phyloP scores from a whole-genome alignment of 225 moss, liverwort and hornwort genomes.

The Pleurozium schreberi region DNA sequence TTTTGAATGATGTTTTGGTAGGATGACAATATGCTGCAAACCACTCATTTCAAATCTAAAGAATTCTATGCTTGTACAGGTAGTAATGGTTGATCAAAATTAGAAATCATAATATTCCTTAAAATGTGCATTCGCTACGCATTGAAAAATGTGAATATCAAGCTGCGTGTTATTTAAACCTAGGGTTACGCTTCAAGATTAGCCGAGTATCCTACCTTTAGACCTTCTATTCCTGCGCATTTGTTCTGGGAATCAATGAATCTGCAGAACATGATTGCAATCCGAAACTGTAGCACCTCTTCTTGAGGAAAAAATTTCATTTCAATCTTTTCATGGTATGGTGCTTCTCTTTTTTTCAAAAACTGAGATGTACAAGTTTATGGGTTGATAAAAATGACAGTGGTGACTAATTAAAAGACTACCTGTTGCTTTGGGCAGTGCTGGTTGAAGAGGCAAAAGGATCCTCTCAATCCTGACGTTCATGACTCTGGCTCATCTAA shows the following conservation, averaged over 20 bases:
- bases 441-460: conserved; percentile 86
- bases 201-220: neutral
- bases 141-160: neutral
- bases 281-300: neutral
- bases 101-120: too few relatives aligned
- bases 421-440: conserved; percentile 37
- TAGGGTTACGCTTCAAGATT: neutral
- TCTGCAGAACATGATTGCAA: neutral
- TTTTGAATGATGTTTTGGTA: too few relatives aligned
- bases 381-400: neutral
- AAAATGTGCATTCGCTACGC: too few relatives aligned
- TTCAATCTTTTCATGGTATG: neutral
- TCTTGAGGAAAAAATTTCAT: neutral
- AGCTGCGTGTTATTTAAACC: neutral
- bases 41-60: neutral
- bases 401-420: neutral
- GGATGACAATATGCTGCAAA: neutral
- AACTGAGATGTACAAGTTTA: neutral
- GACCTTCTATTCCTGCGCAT: neutral
- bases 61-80: too few relatives aligned
- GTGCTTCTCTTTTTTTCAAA: neutral
- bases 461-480: conserved; percentile 63
- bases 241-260: neutral
- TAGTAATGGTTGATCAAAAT: neutral
- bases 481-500: conserved; percentile 39